Evolutionary conservation across 139 green algal genomes (phyloP).

Genomic region (Chlamydomonas sp.): DNA sequence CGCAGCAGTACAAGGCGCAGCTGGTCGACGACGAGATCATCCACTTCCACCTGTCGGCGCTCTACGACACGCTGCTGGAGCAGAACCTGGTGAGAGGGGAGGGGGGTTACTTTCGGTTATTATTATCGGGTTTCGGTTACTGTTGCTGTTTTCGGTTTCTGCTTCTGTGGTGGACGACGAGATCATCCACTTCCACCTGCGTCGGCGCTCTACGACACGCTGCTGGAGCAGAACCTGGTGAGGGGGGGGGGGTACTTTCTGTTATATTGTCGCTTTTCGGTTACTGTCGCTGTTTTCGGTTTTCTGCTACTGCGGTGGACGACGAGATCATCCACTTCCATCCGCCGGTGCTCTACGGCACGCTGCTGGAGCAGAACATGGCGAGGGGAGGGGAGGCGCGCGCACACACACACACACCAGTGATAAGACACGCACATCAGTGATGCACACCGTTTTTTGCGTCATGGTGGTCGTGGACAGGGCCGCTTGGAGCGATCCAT

Average conservation of each 20-base stretch:
- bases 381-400: neutral
- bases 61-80: slow-evolving; percentile 63
- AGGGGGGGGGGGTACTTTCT: too few species aligned
- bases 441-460: too few species aligned
- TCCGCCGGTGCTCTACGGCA: slow-evolving; percentile 55
- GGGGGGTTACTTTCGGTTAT: neutral
- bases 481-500: too few species aligned
- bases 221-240: slow-evolving; percentile 56
- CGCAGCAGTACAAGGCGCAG: slow-evolving; percentile 56
- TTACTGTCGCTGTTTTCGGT: too few species aligned
- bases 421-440: too few species aligned
- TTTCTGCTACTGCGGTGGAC: slow-evolving; percentile 17
- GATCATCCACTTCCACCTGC: slow-evolving; percentile 84
- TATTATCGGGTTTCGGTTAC: too few species aligned
- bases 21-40: slow-evolving; percentile 84
- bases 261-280: too few species aligned
- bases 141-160: too few species aligned
- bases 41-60: slow-evolving; percentile 66
- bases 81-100: slow-evolving; percentile 60
- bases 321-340: slow-evolving; percentile 75
- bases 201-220: slow-evolving; percentile 62
- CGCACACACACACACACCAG: slow-evolving; percentile 1
- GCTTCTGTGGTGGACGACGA: slow-evolving; percentile 71
- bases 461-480: too few species aligned
- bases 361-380: slow-evolving; percentile 45